These are phyloP conservation scores for Ogataea kodamae DNA, from an alignment of 805 yeast genomes.

Conservation along the genomic window DNA sequence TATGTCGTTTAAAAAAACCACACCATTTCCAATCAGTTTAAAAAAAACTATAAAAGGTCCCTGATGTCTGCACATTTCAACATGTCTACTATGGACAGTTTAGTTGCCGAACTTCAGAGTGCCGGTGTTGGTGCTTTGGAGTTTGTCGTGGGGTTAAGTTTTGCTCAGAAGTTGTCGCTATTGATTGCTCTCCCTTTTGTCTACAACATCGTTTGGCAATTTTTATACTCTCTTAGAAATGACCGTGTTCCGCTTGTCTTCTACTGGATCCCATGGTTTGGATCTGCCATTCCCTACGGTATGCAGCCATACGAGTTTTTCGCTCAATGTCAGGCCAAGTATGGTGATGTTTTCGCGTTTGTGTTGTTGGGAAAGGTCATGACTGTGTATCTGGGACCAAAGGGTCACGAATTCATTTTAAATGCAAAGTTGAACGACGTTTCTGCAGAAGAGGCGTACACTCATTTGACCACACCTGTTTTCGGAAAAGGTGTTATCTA, in stretches of 20 bases:
- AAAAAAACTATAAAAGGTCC: constrained; percentile 4
- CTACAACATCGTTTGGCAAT: constrained; percentile 64
- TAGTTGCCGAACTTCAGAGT: constrained; percentile 19
- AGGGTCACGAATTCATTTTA: constrained; percentile 94
- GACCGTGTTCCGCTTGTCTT: constrained; percentile 89
- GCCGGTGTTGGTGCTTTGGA: constrained; percentile 3
- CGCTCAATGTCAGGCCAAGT: constrained; percentile 66
- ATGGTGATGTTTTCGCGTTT: constrained; percentile 93
- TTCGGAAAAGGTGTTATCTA: constrained; percentile 97
- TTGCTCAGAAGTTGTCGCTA: constrained; percentile 30
- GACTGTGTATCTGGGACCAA: constrained; percentile 96
- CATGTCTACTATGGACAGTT: constrained; percentile 29
- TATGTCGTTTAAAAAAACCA: constrained; percentile 8
- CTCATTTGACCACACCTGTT: constrained; percentile 97
- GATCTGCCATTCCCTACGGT: constrained; percentile 86
- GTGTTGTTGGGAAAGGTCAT: constrained; percentile 83
- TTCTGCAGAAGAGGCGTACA: constrained; percentile 94
- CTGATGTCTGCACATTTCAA: constrained; percentile 1
- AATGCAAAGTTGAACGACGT: constrained; percentile 88
- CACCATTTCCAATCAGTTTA: constrained; percentile 7
- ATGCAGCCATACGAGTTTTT: constrained; percentile 92
- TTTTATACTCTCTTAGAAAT: constrained; percentile 62
- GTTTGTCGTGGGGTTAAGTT: constrained; percentile 20
- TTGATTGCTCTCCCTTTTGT: constrained; percentile 53
- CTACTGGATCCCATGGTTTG: constrained; percentile 94